Percentiles rank a stretch among this genome's conserved stretches.
Evolutionary conservation across 495 filamentous ascomycete genomes (phyloP).

Genomic region (Hypoxylon lenormandii): DNA sequence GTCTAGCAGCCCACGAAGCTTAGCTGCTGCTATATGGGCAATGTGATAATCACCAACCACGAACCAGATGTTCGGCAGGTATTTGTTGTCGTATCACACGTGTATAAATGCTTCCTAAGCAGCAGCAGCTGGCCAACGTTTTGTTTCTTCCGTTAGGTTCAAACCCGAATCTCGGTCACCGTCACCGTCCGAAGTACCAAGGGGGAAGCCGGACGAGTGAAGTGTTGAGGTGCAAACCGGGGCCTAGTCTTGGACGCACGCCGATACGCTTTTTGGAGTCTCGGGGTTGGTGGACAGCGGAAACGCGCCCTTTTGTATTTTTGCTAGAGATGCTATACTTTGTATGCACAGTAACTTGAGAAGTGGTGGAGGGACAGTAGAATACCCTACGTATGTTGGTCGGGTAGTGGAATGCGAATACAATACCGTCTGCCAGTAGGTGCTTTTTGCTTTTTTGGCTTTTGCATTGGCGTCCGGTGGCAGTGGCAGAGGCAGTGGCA

Average conservation of each 20-base stretch:
- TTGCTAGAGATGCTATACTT: background rate
- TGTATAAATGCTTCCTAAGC: background rate
- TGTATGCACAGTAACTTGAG: background rate
- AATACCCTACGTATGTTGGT: no score
- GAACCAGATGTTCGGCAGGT: conserved; percentile 17
- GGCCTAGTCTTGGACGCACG: conserved; percentile 3
- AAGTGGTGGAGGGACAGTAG: background rate
- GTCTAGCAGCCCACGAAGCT: background rate
- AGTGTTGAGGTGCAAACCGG: conserved; percentile 20
- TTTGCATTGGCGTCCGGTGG: conserved; percentile 5
- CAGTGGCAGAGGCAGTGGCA: background rate
- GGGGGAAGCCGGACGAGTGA: conserved; percentile 12
- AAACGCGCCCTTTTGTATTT: no score
- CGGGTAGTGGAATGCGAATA: no score
- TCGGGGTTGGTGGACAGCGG: background rate
- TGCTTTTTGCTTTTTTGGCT: background rate
- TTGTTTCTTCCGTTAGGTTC: background rate
- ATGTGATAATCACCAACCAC: conserved; percentile 21
- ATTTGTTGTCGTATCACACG: conserved; percentile 16
- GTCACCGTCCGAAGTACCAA: background rate
- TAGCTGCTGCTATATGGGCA: background rate
- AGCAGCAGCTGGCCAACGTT: background rate
- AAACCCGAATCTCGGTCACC: conserved; percentile 14
- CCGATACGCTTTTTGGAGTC: background rate
- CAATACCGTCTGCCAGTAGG: background rate